phyloP scores from a whole-genome alignment of 2,329 filamentous ascomycete species.

The Diaporthe velutina region DNA sequence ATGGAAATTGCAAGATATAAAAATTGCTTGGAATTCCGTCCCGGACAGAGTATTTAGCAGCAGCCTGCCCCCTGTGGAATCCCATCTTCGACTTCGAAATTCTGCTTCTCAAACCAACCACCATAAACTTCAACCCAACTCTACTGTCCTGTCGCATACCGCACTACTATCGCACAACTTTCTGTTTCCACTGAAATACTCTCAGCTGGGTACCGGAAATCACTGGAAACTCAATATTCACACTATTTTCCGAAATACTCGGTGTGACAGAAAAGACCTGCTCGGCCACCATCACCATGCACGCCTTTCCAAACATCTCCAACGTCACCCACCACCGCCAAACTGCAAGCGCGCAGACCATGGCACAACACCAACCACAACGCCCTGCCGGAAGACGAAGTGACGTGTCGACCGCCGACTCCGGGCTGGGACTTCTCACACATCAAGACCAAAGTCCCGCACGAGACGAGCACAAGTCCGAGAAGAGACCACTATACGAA shows the following conservation, averaged over 20 bases:
- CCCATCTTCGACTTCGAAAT: not conserved
- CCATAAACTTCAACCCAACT: too few relatives aligned
- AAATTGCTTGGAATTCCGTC: not conserved
- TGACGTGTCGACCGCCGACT: not conserved
- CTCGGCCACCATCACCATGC: not conserved
- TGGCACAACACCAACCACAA: not conserved
- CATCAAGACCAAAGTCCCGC: not conserved
- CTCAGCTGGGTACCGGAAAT: not conserved
- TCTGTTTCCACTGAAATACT: too few relatives aligned
- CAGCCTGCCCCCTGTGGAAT: fast-evolving
- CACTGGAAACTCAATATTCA: not conserved
- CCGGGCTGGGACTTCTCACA: not conserved
- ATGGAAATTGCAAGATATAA: not conserved
- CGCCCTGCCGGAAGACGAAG: too few relatives aligned
- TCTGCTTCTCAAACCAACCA: not conserved
- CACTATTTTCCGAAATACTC: too few relatives aligned
- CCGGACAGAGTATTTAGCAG: not conserved
- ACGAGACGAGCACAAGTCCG: fast-evolving
- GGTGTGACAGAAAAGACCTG: not conserved
- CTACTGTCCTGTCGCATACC: not conserved
- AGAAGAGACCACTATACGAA: not conserved
- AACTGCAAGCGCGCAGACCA: not conserved
- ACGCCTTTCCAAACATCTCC: too few relatives aligned
- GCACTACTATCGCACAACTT: too few relatives aligned
- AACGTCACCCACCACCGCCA: not conserved